Percentiles rank a stretch among this genome's conserved stretches.
phyloP scores from a whole-genome alignment of 805 yeast genomes.

The Candida suzukii region DNA sequence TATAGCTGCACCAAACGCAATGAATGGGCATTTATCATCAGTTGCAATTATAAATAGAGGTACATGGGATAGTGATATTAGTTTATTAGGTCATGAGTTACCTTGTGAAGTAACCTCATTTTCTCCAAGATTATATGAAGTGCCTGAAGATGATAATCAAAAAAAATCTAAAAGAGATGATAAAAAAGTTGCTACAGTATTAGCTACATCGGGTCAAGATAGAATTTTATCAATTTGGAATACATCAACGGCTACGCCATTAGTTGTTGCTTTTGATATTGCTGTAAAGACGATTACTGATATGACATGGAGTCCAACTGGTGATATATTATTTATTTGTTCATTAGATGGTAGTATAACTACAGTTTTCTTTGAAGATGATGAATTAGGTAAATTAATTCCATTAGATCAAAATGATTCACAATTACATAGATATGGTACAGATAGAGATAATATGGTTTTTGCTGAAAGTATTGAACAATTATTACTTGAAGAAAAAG shows the following conservation, averaged over 20 bases:
- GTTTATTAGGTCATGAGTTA: constrained; percentile 75
- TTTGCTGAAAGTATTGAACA: constrained; percentile 87
- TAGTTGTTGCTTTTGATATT: constrained; percentile 73
- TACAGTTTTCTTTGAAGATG: constrained; percentile 51
- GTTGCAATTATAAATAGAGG: constrained; percentile 72
- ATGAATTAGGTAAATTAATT: constrained; percentile 54
- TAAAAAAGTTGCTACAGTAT: constrained; percentile 45
- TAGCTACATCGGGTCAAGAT: constrained; percentile 98
- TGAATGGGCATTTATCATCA: constrained; percentile 74
- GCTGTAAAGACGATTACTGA: constrained; percentile 79
- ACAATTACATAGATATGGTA: constrained; percentile 79
- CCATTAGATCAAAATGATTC: constrained; percentile 62
- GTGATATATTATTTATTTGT: constrained; percentile 62
- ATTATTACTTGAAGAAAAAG: constrained; percentile 60
- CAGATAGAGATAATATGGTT: constrained; percentile 73
- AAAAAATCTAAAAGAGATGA: constrained; percentile 8
- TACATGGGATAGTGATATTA: constrained; percentile 68
- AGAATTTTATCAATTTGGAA: constrained; percentile 84
- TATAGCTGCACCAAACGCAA: constrained; percentile 80
- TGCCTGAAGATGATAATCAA: constrained; percentile 12
- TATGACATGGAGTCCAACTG: constrained; percentile 82
- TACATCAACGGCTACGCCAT: constrained; percentile 67
- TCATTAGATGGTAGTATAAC: constrained; percentile 83
- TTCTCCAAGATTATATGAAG: constrained; percentile 59
- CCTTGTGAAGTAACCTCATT: constrained; percentile 79